Conservation (phyloP, 495 filamentous ascomycete genomes). For the Saxophila tyrrhenica region DNA sequence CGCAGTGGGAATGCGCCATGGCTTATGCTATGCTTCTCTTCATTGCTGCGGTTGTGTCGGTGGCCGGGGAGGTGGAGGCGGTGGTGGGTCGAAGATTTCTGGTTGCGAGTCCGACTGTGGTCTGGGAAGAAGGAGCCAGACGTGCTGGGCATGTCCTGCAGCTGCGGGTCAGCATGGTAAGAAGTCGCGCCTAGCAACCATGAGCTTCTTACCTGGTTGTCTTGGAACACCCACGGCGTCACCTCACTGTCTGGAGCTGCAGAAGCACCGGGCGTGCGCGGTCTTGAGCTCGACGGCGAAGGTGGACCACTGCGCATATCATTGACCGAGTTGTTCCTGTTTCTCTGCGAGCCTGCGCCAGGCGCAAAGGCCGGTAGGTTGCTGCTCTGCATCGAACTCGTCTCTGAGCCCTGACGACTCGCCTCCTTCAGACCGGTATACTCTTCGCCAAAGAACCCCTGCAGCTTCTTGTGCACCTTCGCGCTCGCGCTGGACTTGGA, state of each 20-base stretch:
- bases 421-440: constrained; percentile 27
- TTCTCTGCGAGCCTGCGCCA: constrained; percentile 43
- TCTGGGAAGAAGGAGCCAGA: constrained; percentile 15
- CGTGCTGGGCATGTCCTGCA: constrained; percentile 2
- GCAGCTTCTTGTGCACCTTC: constrained; percentile 56
- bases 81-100: constrained; percentile 35
- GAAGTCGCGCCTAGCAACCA: background rate
- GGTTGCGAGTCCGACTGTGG: constrained; percentile 9
- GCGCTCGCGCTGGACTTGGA: constrained; percentile 70
- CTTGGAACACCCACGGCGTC: constrained; percentile 91
- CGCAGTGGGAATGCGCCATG: constrained; percentile 37
- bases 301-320: constrained; percentile 39
- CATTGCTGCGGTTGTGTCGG: constrained; percentile 55
- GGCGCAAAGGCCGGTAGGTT: constrained; percentile 10
- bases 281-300: constrained; percentile 48
- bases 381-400: constrained; percentile 44
- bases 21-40: constrained; percentile 50
- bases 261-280: constrained; percentile 62
- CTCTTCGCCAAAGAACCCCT: constrained; percentile 83
- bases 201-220: constrained; percentile 53
- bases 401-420: constrained; percentile 51
- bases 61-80: constrained; percentile 64
- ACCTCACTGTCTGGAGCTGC: constrained; percentile 85
- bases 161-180: background rate
- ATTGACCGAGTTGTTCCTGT: constrained; percentile 63